These are phyloP conservation scores for Chlorella sorokiniana DNA, from an alignment of 139 green algal genomes.

Conservation along the genomic window DNA sequence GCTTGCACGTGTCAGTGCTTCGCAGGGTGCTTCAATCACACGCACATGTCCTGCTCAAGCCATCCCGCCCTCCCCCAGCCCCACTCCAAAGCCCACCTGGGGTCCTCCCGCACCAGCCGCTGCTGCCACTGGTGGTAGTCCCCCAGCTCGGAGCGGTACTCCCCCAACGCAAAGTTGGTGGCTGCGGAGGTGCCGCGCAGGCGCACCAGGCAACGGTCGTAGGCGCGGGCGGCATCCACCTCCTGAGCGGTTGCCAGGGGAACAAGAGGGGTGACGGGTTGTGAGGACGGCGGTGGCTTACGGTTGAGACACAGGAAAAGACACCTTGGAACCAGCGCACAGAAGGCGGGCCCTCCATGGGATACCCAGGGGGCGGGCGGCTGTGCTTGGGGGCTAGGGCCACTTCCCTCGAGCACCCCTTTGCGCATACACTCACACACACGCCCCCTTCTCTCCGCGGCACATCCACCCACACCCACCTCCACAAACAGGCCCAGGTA, in stretches of 20 bases:
- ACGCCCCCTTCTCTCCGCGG: background rate
- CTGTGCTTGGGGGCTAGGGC: too few species aligned
- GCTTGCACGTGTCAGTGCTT: too few species aligned
- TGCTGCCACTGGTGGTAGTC: background rate
- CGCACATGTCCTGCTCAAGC: too few species aligned
- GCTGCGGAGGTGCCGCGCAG: conserved; percentile 71
- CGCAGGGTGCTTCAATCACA: background rate
- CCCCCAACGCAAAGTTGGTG: conserved; percentile 80
- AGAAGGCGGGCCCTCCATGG: too few species aligned
- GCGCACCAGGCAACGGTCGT: conserved; percentile 75
- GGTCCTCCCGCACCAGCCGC: background rate
- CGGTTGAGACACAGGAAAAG: background rate
- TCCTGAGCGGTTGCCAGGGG: background rate
- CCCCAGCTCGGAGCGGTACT: background rate
- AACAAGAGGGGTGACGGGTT: background rate
- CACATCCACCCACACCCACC: conserved; percentile 27
- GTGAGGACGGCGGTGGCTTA: background rate
- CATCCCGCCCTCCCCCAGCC: background rate
- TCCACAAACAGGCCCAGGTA: conserved; percentile 83
- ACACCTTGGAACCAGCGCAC: too few species aligned
- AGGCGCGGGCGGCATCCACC: conserved; percentile 39
- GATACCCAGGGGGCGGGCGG: too few species aligned
- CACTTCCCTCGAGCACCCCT: conserved; percentile 49
- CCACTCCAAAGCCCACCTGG: background rate
- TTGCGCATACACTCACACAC: background rate